Conservation (phyloP, 2,329 filamentous ascomycete genomes). For the Epichloe amarillans region DNA sequence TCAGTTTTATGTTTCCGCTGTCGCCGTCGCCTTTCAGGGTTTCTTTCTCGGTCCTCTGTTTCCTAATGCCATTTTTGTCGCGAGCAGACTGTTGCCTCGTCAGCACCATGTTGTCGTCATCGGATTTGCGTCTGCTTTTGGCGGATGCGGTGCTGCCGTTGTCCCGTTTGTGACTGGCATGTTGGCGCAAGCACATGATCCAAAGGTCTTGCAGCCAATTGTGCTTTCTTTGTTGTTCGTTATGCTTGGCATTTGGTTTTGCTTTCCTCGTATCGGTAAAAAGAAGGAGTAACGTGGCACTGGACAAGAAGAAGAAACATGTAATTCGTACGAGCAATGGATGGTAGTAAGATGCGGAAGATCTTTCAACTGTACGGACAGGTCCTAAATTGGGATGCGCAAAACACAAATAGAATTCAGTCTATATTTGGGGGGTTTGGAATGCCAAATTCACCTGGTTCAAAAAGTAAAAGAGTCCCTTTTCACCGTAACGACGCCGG, state of each 20-base stretch:
- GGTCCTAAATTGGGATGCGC: no score
- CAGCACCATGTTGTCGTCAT: slow-evolving; percentile 60
- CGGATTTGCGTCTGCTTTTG: slow-evolving; percentile 61
- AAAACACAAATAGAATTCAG: no score
- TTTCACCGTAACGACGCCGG: no score
- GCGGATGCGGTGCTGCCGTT: slow-evolving; percentile 56
- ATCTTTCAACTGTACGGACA: no score
- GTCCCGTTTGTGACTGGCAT: slow-evolving; percentile 44
- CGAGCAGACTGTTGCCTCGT: slow-evolving; percentile 55
- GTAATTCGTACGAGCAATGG: no score
- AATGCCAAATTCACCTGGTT: no score
- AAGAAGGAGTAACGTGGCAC: slow-evolving; percentile 19
- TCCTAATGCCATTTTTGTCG: slow-evolving; percentile 54
- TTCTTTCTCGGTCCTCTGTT: slow-evolving; percentile 67
- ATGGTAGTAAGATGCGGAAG: no score
- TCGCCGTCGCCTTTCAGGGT: slow-evolving; percentile 55
- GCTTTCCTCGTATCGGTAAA: slow-evolving; percentile 25
- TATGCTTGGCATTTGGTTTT: slow-evolving; percentile 21
- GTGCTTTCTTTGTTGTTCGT: slow-evolving; percentile 29
- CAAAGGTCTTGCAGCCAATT: slow-evolving; percentile 36
- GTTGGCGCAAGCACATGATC: slow-evolving; percentile 38
- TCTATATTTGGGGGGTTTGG: no score
- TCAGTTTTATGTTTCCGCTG: slow-evolving; percentile 42
- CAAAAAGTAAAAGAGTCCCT: no score
- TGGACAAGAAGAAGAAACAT: no score